Conservation (phyloP, 108 stramenopile species). For the Cyclotella choctawhatcheeana region DNA sequence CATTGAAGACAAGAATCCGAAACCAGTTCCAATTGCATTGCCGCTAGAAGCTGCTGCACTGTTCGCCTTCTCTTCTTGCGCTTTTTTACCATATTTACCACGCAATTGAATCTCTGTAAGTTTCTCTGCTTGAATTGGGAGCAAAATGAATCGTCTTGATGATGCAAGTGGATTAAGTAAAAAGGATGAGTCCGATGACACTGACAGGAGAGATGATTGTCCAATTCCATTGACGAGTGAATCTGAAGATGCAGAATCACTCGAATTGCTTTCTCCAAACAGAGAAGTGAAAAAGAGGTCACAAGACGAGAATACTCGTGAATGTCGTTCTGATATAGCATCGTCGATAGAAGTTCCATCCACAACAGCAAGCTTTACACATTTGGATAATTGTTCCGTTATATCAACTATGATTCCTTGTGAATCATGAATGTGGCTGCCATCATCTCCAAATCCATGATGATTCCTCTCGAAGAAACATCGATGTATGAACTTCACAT, state of each 20-base stretch:
- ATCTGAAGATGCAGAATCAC: conserved; percentile 21
- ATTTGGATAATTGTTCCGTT: conserved; percentile 26
- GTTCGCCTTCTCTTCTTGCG: conserved; percentile 53
- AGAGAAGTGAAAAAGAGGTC: conserved; percentile 77
- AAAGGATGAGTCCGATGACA: conserved; percentile 46
- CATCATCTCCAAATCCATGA: conserved; percentile 14
- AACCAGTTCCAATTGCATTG: conserved; percentile 68
- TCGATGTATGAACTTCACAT: conserved; percentile 55
- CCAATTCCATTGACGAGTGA: conserved; percentile 25
- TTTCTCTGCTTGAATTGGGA: conserved; percentile 88
- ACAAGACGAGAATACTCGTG: conserved; percentile 60
- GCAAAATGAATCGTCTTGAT: conserved; percentile 74
- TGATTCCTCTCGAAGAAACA: conserved; percentile 62
- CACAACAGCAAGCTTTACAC: conserved; percentile 23
- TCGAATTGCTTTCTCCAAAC: conserved; percentile 63
- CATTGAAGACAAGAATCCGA: conserved; percentile 86
- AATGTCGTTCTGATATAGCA: conserved; percentile 64
- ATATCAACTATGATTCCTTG: conserved; percentile 31
- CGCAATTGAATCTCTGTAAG: conserved; percentile 81
- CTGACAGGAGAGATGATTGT: conserved; percentile 28
- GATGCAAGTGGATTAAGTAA: conserved; percentile 76
- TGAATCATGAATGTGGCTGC: conserved; percentile 19
- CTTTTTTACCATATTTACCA: conserved; percentile 64
- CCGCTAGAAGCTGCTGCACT: conserved; percentile 47
- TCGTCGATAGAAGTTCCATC: conserved; percentile 27